phyloP scores from a whole-genome alignment of 768 basidiomycete genomes.

The Amanita pseudoporphyria region DNA sequence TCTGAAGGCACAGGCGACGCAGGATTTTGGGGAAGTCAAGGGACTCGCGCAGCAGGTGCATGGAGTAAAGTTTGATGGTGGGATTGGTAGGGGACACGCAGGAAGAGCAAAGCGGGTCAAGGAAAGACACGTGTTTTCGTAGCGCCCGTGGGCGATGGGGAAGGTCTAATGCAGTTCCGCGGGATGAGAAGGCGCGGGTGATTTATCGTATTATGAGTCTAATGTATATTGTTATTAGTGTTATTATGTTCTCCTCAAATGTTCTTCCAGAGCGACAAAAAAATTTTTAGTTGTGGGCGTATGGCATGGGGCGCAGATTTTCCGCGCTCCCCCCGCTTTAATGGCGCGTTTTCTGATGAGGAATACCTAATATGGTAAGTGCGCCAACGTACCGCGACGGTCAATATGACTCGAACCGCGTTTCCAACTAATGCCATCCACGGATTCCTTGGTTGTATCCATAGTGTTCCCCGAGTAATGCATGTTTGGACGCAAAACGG shows the following conservation, averaged over 20 bases:
- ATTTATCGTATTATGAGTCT: background rate
- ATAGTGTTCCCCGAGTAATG: background rate
- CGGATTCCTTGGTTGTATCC: background rate
- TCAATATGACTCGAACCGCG: background rate
- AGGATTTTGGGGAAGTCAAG: slow-evolving; percentile 62
- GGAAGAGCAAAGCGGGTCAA: slow-evolving; percentile 7
- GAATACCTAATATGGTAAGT: background rate
- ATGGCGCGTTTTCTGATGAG: background rate
- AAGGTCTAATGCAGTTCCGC: slow-evolving; percentile 29
- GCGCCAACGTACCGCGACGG: background rate
- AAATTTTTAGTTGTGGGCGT: background rate
- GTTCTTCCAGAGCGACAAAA: background rate
- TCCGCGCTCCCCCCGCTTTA: background rate
- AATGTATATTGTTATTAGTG: background rate
- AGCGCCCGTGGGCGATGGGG: slow-evolving; percentile 28
- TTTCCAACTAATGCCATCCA: background rate
- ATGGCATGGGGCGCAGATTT: background rate
- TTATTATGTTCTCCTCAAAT: background rate
- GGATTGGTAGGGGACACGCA: slow-evolving; percentile 10
- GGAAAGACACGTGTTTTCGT: slow-evolving; percentile 8
- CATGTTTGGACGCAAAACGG: background rate
- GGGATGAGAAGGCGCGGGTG: background rate
- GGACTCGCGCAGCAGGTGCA: slow-evolving; percentile 46
- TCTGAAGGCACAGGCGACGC: slow-evolving; percentile 69
- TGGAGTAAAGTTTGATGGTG: slow-evolving; percentile 10